Evolutionary conservation across 495 filamentous ascomycete genomes (phyloP).

Genomic region (Chaetomium cochliodes): DNA sequence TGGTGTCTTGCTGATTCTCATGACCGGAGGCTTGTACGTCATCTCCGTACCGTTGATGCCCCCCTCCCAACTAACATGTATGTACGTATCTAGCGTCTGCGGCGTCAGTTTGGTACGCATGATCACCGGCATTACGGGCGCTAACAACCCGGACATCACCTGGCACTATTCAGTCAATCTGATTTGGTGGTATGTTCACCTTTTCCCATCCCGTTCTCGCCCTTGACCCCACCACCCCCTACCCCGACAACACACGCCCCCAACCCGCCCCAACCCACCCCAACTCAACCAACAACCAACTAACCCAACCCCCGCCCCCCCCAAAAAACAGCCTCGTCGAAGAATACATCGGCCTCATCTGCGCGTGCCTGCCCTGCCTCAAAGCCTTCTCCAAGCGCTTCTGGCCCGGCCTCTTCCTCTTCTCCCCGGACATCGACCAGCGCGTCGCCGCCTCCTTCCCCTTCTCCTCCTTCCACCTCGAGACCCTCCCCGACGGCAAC

Average conservation of each 20-base stretch:
- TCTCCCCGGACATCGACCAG: not conserved
- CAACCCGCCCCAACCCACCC: too few species aligned
- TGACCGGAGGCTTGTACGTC: constrained; percentile 36
- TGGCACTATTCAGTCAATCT: constrained; percentile 31
- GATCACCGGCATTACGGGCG: constrained; percentile 16
- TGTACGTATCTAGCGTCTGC: constrained; percentile 24
- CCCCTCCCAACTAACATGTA: not conserved
- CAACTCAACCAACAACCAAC: not conserved
- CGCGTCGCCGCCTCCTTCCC: constrained; percentile 9
- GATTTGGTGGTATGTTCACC: constrained; percentile 31
- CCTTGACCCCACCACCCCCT: too few species aligned
- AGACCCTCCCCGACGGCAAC: not conserved
- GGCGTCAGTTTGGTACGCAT: constrained; percentile 30
- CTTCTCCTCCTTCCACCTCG: not conserved
- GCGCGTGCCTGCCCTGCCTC: constrained; percentile 31
- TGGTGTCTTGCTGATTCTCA: constrained; percentile 29
- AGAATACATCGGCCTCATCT: constrained; percentile 30
- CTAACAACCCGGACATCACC: constrained; percentile 23
- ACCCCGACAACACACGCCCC: too few species aligned
- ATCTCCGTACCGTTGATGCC: not conserved
- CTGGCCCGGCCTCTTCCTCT: constrained; percentile 24
- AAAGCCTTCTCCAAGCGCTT: constrained; percentile 24
- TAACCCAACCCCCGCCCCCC: not conserved
- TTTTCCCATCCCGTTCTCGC: not conserved
- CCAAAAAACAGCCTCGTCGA: constrained; percentile 26